Base-by-base conservation (phyloP, 169 alveolate genomes). In the Plasmodium reichenowi region DNA sequence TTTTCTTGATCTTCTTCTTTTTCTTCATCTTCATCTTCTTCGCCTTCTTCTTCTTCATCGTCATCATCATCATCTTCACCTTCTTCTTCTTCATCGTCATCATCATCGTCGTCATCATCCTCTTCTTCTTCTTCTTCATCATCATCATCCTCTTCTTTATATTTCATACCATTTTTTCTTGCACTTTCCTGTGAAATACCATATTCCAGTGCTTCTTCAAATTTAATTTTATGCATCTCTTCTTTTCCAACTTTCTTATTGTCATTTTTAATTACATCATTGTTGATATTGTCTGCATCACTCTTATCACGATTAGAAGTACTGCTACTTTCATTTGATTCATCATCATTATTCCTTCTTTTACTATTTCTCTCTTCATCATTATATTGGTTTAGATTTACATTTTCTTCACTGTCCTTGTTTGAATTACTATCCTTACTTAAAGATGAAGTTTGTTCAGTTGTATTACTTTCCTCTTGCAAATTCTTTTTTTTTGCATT, bases 151-250 rank as follows among this genome's bases (percentile, higher is more conserved):
- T 50, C 10, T 10, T 66, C 89, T 13, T 22, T 64, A 43, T 60
- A 64, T 64, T 66, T 45, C 10, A 52, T 48, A n/a, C 52, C 29
- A 22, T 64, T 78, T 17, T 45, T n/a, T 9, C 52, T 50, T 26
- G 29, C 32, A n/a, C 12, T 32, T 13, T 78, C 80, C 13, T 78
- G 89, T 2, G 75, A 3, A 38, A 78, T 64, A 22, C 89, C 89
- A 66, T 78, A 64, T 43, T 78, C 89, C 54, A 78, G 38, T 1
- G 89, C 89, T 66, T 78, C 89, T 50, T 78, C 78, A 3, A 78
- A 24, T 66, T 78, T 78, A 50, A 50, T 64, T 24, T 78, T 78
- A 20, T 78, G 63, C 17, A 66, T 12, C 8, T 64, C 13, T 3
- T 78, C 80, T 45, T 75, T 50, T 48, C 20, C 54, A 38, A 22